Conservation (phyloP, 495 filamentous ascomycete species). For the Viridothelium virens region DNA sequence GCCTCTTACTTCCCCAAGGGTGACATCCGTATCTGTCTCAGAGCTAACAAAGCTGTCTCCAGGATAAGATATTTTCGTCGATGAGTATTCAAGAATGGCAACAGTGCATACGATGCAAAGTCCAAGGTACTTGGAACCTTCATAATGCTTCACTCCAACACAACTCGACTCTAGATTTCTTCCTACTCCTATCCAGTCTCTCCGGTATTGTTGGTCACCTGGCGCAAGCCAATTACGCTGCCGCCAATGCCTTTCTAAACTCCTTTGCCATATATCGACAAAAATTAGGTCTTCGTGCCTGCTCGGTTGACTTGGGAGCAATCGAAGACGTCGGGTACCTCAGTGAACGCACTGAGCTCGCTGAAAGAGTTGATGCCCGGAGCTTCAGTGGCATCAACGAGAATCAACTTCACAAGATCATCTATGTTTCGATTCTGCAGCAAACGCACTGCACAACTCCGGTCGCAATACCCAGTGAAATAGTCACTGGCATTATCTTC, state of each 20-base stretch:
- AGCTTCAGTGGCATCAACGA: neutral
- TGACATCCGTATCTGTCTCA: neutral
- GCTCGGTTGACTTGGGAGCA: conserved; percentile 10
- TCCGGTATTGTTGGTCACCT: conserved; percentile 3
- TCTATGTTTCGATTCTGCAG: neutral
- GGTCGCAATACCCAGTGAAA: neutral
- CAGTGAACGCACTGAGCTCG: neutral
- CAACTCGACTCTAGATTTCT: conserved; percentile 8
- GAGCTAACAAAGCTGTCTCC: neutral
- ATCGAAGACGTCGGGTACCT: conserved; percentile 11
- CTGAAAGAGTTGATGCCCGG: neutral
- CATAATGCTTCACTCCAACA: neutral
- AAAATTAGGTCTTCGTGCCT: neutral
- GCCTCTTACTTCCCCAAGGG: neutral
- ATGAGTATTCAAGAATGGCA: neutral
- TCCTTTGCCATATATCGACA: conserved; percentile 5
- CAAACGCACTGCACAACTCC: neutral
- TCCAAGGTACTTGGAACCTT: conserved; percentile 14
- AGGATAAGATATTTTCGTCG: neutral
- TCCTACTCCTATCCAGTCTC: conserved; percentile 13
- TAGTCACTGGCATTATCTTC: neutral
- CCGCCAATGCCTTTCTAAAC: conserved; percentile 13
- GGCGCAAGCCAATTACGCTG: conserved; percentile 14
- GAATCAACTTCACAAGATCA: neutral
- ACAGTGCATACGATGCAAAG: conserved; percentile 7